Percentiles rank a stretch among this genome's conserved stretches.
Evolutionary conservation across 2,329 filamentous ascomycete species (phyloP).

Genomic region (Colletotrichum sp.): DNA sequence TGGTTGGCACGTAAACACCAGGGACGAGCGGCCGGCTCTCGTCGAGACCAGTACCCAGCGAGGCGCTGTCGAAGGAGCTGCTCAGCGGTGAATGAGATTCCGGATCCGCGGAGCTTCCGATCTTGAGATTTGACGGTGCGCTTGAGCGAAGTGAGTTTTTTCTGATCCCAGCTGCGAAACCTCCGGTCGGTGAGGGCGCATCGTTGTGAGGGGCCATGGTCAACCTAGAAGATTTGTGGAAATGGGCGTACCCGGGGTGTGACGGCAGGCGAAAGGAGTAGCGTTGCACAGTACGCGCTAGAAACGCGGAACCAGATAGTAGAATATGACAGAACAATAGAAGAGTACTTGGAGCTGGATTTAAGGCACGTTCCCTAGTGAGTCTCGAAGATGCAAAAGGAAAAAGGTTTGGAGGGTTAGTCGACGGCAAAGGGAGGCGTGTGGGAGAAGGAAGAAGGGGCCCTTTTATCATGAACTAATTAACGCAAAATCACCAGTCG

Average conservation of each 20-base stretch:
- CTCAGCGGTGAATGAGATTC: constrained; percentile 41
- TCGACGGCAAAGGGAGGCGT: neutral
- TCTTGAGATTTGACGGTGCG: constrained; percentile 34
- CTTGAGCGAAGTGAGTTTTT: constrained; percentile 36
- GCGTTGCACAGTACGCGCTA: neutral
- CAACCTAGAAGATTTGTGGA: neutral
- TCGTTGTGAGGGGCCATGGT: constrained; percentile 54
- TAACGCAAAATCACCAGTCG: neutral
- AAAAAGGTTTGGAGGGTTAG: neutral
- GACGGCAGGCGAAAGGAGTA: neutral
- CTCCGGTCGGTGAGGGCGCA: constrained; percentile 49
- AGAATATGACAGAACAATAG: neutral
- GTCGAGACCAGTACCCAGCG: constrained; percentile 36
- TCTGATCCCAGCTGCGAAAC: constrained; percentile 48
- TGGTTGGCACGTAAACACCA: constrained; percentile 75
- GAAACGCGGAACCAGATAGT: neutral
- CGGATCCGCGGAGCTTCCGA: constrained; percentile 28
- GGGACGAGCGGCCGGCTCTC: constrained; percentile 44
- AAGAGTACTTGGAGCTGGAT: neutral
- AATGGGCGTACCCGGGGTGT: neutral
- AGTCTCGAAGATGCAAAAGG: neutral
- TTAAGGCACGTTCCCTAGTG: neutral
- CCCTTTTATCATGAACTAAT: neutral
- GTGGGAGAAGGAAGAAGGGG: neutral
- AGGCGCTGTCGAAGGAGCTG: constrained; percentile 47